Percentiles rank a stretch among this genome's conserved stretches.
Evolutionary conservation across 257 asterid species (phyloP).

Genomic region (Plantago elongata): DNA sequence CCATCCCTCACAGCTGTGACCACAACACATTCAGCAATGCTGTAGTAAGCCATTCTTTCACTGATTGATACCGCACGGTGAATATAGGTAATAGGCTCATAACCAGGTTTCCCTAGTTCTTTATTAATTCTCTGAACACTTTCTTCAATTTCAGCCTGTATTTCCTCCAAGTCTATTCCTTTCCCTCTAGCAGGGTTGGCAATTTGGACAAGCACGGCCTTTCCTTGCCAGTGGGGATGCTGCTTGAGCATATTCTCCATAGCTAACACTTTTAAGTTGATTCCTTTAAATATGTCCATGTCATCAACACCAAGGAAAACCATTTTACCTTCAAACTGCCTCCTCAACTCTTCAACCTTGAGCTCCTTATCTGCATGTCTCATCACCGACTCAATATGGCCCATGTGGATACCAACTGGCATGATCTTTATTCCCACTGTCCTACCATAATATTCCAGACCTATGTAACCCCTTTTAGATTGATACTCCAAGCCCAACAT

Average conservation of each 20-base stretch:
- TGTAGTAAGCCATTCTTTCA: slow-evolving; percentile 84
- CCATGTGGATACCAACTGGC: slow-evolving; percentile 95
- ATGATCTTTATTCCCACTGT: slow-evolving; percentile 88
- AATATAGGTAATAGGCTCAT: slow-evolving; percentile 61
- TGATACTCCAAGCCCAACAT: slow-evolving; percentile 90
- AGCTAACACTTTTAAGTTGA: slow-evolving; percentile 78
- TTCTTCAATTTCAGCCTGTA: slow-evolving; percentile 66
- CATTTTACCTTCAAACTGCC: slow-evolving; percentile 68
- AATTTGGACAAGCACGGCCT: slow-evolving; percentile 81
- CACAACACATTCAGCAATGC: slow-evolving; percentile 84
- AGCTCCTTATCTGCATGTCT: slow-evolving; percentile 63
- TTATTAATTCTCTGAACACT: slow-evolving; percentile 58
- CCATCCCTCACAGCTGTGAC: slow-evolving; percentile 95
- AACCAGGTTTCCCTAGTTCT: slow-evolving; percentile 70
- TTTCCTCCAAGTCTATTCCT: slow-evolving; percentile 68
- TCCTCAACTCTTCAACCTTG: slow-evolving; percentile 57
- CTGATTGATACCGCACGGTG: slow-evolving; percentile 54
- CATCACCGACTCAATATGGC: slow-evolving; percentile 76
- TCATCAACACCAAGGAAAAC: slow-evolving; percentile 88
- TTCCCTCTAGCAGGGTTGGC: slow-evolving; percentile 79
- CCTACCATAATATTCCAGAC: slow-evolving; percentile 83
- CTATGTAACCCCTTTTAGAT: slow-evolving; percentile 90
- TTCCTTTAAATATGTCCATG: slow-evolving; percentile 89
- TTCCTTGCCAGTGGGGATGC: slow-evolving; percentile 77
- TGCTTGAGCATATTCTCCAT: slow-evolving; percentile 81